Evolutionary conservation across 768 basidiomycete species (phyloP), one percentile per base, ranked within the genome.

Genomic region (Daedaleopsis sinensis): DNA sequence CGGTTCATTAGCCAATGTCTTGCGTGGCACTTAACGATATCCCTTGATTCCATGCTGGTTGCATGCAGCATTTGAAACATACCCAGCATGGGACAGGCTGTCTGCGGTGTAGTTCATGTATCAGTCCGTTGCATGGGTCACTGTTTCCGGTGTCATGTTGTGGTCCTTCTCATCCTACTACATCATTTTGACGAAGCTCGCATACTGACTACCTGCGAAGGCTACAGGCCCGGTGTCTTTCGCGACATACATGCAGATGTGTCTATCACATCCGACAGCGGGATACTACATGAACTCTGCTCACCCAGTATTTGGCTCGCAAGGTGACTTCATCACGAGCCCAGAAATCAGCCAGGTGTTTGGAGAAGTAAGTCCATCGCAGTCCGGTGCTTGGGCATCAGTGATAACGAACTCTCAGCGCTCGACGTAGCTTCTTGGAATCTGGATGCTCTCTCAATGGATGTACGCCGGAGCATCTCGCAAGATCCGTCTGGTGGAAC

Each of bases 331-430:
- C 70, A 90, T 91, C 21, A 99, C 97, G 12, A 94, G 91, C 67
- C 97, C 96, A 1, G 97, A 99, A 73, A 98, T 99, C 55, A 92
- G 87, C 67, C 95, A 98, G 72, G 85, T 93, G 0, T 98, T 98
- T 72, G 97, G 97, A 61, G 96, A 99, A 87, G 96, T 95, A 71
- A 65, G 84, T 73, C 16, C 47, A 35, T 27, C 47, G 11, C n/a
- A 23, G 9, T 27, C 62, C 52, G 15, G 5, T 36, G 54, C 13
- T 18, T 7, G 23, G 12, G 46, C 64, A 54, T 63, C 50, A 46
- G 59, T 69, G 77, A 73, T 79, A 75, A 82, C 74, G 75, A 83
- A 71, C 76, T 63, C 63, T 57, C 65, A 62, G 62, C 37, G 13
- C 69, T 35, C 15, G 53, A 60, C 59, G 53, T 79, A 98, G 96